phyloP scores from a whole-genome alignment of 73 alveolate species.

The Blepharisma japonicum region DNA sequence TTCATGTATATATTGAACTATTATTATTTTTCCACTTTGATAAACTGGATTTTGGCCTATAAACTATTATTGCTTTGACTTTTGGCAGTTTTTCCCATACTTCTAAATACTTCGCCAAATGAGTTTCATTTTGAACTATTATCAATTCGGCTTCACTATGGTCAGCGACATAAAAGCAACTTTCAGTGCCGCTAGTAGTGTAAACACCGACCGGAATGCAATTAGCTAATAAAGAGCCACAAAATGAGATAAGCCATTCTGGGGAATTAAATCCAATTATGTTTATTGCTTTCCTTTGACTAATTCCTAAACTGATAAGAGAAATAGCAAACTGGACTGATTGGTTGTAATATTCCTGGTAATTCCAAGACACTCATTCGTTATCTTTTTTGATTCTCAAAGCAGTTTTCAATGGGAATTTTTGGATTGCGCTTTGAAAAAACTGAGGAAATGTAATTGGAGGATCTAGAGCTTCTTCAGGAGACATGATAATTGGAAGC shows the following conservation, averaged over 20 bases:
- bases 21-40: neutral
- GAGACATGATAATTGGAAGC: constrained; percentile 49
- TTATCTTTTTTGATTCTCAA: constrained; percentile 49
- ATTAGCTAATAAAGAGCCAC: constrained; percentile 70
- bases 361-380: constrained; percentile 50
- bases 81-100: constrained; percentile 44
- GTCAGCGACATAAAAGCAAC: constrained; percentile 73
- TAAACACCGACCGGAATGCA: constrained; percentile 76
- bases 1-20: constrained; percentile 43
- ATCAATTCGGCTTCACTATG: constrained; percentile 67
- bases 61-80: constrained; percentile 56
- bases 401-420: constrained; percentile 33
- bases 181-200: constrained; percentile 75
- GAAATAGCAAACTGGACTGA: constrained; percentile 59
- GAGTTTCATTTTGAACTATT: constrained; percentile 59
- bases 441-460: constrained; percentile 39
- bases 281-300: constrained; percentile 57
- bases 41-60: neutral
- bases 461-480: constrained; percentile 12
- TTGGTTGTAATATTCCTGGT: constrained; percentile 52
- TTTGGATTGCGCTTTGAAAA: constrained; percentile 19
- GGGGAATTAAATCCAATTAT: constrained; percentile 84
- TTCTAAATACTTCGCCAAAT: constrained; percentile 52
- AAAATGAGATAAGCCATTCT: constrained; percentile 75
- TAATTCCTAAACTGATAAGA: constrained; percentile 63